These are phyloP conservation scores for Aspergillus oerlinghausenensis DNA, from an alignment of 2,329 filamentous ascomycete genomes.

Conservation along the genomic window DNA sequence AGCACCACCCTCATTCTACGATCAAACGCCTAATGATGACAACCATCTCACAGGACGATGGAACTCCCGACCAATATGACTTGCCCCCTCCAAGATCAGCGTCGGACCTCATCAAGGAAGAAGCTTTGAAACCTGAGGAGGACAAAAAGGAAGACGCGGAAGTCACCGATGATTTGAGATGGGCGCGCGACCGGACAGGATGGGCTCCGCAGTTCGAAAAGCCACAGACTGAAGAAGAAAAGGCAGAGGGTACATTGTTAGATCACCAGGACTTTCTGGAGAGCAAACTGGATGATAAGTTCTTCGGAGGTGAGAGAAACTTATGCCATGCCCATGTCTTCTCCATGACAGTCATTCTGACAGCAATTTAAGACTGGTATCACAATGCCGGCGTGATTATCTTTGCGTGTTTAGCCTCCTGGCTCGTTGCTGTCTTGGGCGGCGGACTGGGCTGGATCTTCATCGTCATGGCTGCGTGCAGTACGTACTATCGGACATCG, in stretches of 20 bases:
- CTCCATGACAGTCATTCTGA: constrained; percentile 1
- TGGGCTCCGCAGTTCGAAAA: constrained; percentile 83
- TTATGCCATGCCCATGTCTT: background rate
- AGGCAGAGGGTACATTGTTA: constrained; percentile 61
- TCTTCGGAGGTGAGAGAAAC: constrained; percentile 68
- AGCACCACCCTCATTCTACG: constrained; percentile 2
- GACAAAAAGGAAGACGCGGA: constrained; percentile 48
- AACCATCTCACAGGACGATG: constrained; percentile 53
- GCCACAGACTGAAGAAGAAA: constrained; percentile 49
- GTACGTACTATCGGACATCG: constrained; percentile 95
- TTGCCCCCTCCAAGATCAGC: constrained; percentile 69
- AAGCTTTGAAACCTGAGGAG: constrained; percentile 50
- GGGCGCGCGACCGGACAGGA: constrained; percentile 62
- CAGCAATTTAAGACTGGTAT: constrained; percentile 75
- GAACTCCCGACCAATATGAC: constrained; percentile 64
- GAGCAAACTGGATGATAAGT: constrained; percentile 75
- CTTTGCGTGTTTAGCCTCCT: constrained; percentile 86
- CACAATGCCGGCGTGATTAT: constrained; percentile 93
- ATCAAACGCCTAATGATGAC: background rate
- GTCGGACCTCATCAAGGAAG: constrained; percentile 42
- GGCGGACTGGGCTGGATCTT: constrained; percentile 92
- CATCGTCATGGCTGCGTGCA: constrained; percentile 85
- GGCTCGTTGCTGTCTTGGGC: constrained; percentile 82
- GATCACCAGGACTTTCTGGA: constrained; percentile 90
- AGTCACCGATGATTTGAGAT: constrained; percentile 52